These are phyloP conservation scores for Solanum hybrid DNA, from an alignment of 305 asterid genomes.

Conservation along the genomic window DNA sequence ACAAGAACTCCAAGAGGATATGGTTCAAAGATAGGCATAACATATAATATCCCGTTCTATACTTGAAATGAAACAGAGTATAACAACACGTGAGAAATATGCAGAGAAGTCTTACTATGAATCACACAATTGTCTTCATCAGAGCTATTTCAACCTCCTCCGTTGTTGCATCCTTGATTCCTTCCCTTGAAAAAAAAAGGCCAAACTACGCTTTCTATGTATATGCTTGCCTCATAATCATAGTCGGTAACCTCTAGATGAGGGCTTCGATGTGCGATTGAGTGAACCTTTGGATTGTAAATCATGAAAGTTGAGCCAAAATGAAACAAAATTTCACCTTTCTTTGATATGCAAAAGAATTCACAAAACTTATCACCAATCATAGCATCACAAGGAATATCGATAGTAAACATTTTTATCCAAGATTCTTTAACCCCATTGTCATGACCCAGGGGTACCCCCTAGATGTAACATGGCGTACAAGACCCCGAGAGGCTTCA, in stretches of 20 bases:
- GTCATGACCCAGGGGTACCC: too few relatives aligned
- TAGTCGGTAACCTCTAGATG: not conserved
- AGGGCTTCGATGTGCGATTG: conserved; percentile 3
- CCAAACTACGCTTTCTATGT: conserved; percentile 32
- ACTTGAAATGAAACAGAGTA: not conserved
- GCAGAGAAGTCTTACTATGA: not conserved
- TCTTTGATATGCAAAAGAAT: not conserved
- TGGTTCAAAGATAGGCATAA: not conserved
- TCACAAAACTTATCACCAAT: not conserved
- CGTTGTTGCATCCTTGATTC: not conserved
- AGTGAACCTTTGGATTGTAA: conserved; percentile 26
- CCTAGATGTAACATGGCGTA: too few relatives aligned
- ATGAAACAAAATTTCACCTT: conserved; percentile 16
- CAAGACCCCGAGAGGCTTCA: too few relatives aligned
- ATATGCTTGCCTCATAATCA: conserved; percentile 20
- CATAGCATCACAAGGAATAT: not conserved
- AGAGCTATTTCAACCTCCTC: not conserved
- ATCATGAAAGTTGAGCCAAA: conserved; percentile 12
- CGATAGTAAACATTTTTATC: not conserved
- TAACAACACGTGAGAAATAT: not conserved
- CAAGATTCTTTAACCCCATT: not conserved
- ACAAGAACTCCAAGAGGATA: not conserved
- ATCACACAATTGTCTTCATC: not conserved
- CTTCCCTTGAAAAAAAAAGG: not conserved
- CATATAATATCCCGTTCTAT: not conserved